These are phyloP conservation scores for Leccinum olivaceopallidum DNA, from an alignment of 768 basidiomycete genomes.

Conservation along the genomic window DNA sequence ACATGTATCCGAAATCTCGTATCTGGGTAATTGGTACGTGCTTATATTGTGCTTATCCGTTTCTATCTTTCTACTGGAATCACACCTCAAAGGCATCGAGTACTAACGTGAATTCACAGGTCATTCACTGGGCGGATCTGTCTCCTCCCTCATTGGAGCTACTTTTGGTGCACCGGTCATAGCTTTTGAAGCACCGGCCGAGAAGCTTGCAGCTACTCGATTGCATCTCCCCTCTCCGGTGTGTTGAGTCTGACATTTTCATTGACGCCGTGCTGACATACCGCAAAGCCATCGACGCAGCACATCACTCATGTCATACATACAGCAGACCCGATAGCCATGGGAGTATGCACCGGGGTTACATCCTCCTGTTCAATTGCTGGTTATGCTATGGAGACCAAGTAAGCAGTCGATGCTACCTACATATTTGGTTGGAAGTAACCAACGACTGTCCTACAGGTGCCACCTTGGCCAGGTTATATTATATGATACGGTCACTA, in stretches of 20 bases:
- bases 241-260: constrained; percentile 23
- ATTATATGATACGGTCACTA: constrained; percentile 82
- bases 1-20: constrained; percentile 84
- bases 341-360: constrained; percentile 79
- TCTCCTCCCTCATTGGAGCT: constrained; percentile 80
- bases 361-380: constrained; percentile 76
- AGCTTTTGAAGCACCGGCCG: constrained; percentile 84
- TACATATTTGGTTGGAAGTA: background rate
- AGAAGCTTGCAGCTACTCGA: constrained; percentile 67
- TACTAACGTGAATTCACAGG: constrained; percentile 25
- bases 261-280: constrained; percentile 1
- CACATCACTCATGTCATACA: constrained; percentile 90
- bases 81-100: background rate
- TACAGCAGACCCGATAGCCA: constrained; percentile 92
- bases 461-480: constrained; percentile 88
- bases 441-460: constrained; percentile 27
- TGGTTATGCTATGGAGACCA: constrained; percentile 84
- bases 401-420: constrained; percentile 30
- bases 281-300: constrained; percentile 58
- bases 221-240: constrained; percentile 90
- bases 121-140: constrained; percentile 83
- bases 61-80: background rate
- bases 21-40: constrained; percentile 82
- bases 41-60: constrained; percentile 18
- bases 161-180: constrained; percentile 95